Percentiles rank a stretch among this genome's conserved stretches.
Conservation (phyloP, 2,329 filamentous ascomycete genomes). For the Aspergillus sp. region DNA sequence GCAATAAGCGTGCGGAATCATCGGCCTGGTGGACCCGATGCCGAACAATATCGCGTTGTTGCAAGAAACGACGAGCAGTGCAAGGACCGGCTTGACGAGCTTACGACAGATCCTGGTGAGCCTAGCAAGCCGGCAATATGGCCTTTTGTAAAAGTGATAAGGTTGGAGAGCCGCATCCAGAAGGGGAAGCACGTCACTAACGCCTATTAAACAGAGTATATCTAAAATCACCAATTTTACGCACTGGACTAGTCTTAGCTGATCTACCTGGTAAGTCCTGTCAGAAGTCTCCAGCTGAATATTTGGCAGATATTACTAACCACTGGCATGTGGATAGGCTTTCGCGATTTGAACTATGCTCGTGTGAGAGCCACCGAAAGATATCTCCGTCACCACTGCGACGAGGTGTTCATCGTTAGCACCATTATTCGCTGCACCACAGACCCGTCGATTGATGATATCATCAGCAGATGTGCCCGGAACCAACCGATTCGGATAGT, state of each 20-base stretch:
- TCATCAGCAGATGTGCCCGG: constrained; percentile 4
- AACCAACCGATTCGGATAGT: constrained; percentile 14
- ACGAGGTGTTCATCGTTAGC: constrained; percentile 21
- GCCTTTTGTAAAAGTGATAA: constrained; percentile 22
- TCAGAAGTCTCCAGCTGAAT: background rate
- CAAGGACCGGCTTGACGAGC: constrained; percentile 11
- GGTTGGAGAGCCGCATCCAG: constrained; percentile 4
- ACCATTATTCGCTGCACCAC: constrained; percentile 17
- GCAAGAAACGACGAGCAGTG: constrained; percentile 10
- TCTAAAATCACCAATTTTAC: constrained; percentile 15
- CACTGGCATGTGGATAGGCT: constrained; percentile 8
- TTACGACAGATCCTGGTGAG: constrained; percentile 8
- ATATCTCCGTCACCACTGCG: constrained; percentile 19
- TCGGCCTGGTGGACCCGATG: constrained; percentile 12
- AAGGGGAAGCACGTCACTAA: too few species aligned
- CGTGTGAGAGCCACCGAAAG: constrained; percentile 17
- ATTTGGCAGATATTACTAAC: background rate
- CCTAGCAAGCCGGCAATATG: constrained; percentile 11
- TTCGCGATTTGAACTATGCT: constrained; percentile 20
- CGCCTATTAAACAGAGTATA: constrained; percentile 15
- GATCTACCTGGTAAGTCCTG: constrained; percentile 18
- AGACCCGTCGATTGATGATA: constrained; percentile 17
- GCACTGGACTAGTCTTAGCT: constrained; percentile 18
- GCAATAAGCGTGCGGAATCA: constrained; percentile 3
- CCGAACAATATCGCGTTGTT: constrained; percentile 3